A percentile compares a stretch with the other conserved stretches of the same genome.
Conservation (phyloP, 2,329 filamentous ascomycete species). For the Biscogniauxia mediterranea region DNA sequence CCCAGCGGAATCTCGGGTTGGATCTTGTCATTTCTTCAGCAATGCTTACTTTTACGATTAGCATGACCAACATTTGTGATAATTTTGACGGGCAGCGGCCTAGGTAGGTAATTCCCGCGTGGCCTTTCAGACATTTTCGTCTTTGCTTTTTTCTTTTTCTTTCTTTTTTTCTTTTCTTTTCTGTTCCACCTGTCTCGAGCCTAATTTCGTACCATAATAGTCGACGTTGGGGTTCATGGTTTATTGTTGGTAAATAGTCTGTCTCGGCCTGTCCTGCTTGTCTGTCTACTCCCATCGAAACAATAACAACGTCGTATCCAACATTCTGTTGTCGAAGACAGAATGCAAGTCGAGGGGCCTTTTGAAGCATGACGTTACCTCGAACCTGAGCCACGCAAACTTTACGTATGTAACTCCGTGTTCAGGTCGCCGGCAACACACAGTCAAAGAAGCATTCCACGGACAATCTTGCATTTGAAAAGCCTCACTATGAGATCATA, state of each 20-base stretch:
- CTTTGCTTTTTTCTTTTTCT: not conserved
- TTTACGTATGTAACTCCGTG: constrained; percentile 22
- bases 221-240: not conserved
- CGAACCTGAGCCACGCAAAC: constrained; percentile 17
- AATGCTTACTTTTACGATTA: constrained; percentile 11
- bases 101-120: not conserved
- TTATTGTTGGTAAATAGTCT: not conserved
- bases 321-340: constrained; percentile 14
- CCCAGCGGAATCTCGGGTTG: constrained; percentile 8
- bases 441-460: constrained; percentile 17
- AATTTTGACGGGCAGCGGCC: constrained; percentile 1
- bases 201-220: constrained; percentile 12
- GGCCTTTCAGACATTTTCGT: not conserved
- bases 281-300: not conserved
- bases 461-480: constrained; percentile 22
- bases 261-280: too few species aligned
- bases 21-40: constrained; percentile 12
- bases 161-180: not conserved
- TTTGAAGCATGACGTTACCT: constrained; percentile 23
- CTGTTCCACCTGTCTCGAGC: constrained; percentile 5
- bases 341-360: constrained; percentile 1
- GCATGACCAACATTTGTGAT: constrained; percentile 9
- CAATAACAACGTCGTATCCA: constrained; percentile 7
- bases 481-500: constrained; percentile 25
- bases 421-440: constrained; percentile 23